Evolutionary conservation across 2,329 filamentous ascomycete species (phyloP).

Genomic region (Amauroascus niger): DNA sequence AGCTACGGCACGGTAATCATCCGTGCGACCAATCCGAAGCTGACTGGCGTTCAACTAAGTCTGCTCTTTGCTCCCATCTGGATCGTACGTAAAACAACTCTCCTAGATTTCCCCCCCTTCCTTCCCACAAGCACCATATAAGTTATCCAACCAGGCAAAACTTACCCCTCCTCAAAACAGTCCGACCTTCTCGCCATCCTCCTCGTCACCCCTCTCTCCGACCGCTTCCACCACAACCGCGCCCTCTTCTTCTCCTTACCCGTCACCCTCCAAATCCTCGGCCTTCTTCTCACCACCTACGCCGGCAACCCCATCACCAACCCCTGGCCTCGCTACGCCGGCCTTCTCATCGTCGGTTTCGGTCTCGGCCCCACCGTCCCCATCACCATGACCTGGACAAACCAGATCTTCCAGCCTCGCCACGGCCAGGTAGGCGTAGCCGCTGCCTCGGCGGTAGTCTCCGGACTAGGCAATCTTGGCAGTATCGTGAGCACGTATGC

Average conservation of each 20-base stretch:
- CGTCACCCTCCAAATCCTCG: slow-evolving; percentile 68
- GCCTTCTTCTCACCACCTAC: slow-evolving; percentile 69
- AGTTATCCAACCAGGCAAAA: too few relatives aligned
- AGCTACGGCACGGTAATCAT: slow-evolving; percentile 84
- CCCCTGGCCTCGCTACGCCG: slow-evolving; percentile 77
- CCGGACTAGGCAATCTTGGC: slow-evolving; percentile 75
- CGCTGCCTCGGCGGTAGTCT: slow-evolving; percentile 74
- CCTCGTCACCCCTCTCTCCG: slow-evolving; percentile 72
- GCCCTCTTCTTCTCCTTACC: slow-evolving; percentile 72
- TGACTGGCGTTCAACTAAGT: slow-evolving; percentile 66
- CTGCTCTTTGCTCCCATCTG: slow-evolving; percentile 84
- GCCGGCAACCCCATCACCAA: slow-evolving; percentile 46
- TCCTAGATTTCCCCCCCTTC: slow-evolving; percentile 17
- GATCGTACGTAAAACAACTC: slow-evolving; percentile 57
- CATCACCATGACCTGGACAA: slow-evolving; percentile 90
- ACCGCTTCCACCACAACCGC: slow-evolving; percentile 72
- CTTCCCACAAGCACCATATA: not conserved
- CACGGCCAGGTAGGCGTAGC: slow-evolving; percentile 88
- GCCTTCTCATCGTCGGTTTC: slow-evolving; percentile 81
- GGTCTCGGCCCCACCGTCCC: slow-evolving; percentile 84
- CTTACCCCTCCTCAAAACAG: slow-evolving; percentile 31
- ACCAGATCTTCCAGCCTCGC: slow-evolving; percentile 77
- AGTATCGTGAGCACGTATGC: slow-evolving; percentile 83
- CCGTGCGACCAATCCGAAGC: slow-evolving; percentile 60
- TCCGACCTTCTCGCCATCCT: slow-evolving; percentile 85